Conservation (phyloP, 1,284 basidiomycete genomes). For the Rhodotorula sp. region DNA sequence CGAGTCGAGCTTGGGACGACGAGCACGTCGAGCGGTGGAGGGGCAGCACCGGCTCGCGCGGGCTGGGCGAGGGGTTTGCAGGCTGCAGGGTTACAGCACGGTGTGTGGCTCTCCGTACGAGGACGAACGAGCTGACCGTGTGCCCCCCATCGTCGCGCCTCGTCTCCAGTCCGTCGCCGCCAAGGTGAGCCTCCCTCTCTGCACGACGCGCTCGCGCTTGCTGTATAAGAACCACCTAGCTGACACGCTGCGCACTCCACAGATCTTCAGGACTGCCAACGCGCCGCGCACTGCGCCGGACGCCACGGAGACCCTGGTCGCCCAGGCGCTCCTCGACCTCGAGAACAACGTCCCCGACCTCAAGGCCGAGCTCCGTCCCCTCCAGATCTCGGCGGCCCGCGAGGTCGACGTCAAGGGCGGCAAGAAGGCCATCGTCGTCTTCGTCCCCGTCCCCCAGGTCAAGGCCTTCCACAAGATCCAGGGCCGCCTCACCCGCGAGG, state of each 20-base stretch:
- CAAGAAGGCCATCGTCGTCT: slow-evolving; percentile 99
- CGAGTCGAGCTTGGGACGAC: too few relatives aligned
- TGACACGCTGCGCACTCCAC: neutral
- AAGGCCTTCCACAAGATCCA: slow-evolving; percentile 99
- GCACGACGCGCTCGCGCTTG: neutral
- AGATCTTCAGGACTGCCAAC: slow-evolving; percentile 86
- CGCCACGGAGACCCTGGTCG: slow-evolving; percentile 89
- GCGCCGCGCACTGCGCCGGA: slow-evolving; percentile 85
- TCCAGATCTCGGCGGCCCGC: slow-evolving; percentile 96
- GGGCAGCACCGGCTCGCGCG: too few relatives aligned
- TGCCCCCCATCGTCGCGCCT: neutral
- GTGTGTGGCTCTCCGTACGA: neutral
- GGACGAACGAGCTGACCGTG: slow-evolving; percentile 2
- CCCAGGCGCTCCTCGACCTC: slow-evolving; percentile 95
- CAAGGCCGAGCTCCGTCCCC: slow-evolving; percentile 89
- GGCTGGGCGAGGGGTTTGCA: too few relatives aligned
- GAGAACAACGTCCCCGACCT: slow-evolving; percentile 98
- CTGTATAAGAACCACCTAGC: neutral
- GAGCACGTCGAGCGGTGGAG: too few relatives aligned
- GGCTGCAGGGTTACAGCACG: neutral
- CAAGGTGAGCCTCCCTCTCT: slow-evolving; percentile 20
- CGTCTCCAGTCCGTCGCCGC: slow-evolving; percentile 26
- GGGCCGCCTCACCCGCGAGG: slow-evolving; percentile 59
- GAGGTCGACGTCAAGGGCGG: slow-evolving; percentile 99
- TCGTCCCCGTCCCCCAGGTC: slow-evolving; percentile 95